Percentiles rank a stretch among this genome's conserved stretches.
phyloP scores from a whole-genome alignment of 2,329 filamentous ascomycete species.

The Ceratocystis papillata region DNA sequence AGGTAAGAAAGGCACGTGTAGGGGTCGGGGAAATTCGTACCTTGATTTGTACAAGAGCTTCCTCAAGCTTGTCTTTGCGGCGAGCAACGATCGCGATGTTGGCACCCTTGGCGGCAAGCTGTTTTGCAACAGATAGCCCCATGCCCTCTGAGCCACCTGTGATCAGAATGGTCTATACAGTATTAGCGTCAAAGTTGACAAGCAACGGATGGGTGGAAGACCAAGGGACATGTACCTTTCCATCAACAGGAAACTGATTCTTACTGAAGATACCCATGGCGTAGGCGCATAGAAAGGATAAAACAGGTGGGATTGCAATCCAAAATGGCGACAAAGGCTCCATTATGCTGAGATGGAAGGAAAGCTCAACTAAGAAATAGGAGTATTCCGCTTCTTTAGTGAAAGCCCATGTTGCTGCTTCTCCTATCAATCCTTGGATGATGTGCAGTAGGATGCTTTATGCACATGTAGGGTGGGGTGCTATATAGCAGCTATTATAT shows the following conservation, averaged over 20 bases:
- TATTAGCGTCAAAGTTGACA: background rate
- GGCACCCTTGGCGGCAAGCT: slow-evolving; percentile 73
- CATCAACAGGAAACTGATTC: slow-evolving; percentile 73
- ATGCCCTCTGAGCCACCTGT: slow-evolving; percentile 91
- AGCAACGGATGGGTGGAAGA: background rate
- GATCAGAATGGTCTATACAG: slow-evolving; percentile 63
- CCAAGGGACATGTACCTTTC: slow-evolving; percentile 49
- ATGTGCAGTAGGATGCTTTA: background rate
- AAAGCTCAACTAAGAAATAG: background rate
- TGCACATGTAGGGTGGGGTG: background rate
- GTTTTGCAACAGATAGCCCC: slow-evolving; percentile 63
- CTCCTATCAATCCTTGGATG: slow-evolving; percentile 4
- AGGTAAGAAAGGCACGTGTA: background rate
- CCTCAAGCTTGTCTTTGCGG: slow-evolving; percentile 60
- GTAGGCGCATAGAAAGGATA: slow-evolving; percentile 32
- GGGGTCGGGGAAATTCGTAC: slow-evolving; percentile 33
- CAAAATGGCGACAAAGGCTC: slow-evolving; percentile 25
- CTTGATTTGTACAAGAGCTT: slow-evolving; percentile 53
- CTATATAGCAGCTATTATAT: background rate
- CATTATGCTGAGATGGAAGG: background rate
- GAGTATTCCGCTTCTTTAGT: background rate
- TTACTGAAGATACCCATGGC: slow-evolving; percentile 58
- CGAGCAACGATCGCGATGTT: slow-evolving; percentile 79
- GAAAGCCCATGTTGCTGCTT: background rate
- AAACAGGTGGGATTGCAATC: slow-evolving; percentile 29